Evolutionary conservation across 345 rosid genomes (phyloP).

Genomic region (Melaleuca alternifolia): DNA sequence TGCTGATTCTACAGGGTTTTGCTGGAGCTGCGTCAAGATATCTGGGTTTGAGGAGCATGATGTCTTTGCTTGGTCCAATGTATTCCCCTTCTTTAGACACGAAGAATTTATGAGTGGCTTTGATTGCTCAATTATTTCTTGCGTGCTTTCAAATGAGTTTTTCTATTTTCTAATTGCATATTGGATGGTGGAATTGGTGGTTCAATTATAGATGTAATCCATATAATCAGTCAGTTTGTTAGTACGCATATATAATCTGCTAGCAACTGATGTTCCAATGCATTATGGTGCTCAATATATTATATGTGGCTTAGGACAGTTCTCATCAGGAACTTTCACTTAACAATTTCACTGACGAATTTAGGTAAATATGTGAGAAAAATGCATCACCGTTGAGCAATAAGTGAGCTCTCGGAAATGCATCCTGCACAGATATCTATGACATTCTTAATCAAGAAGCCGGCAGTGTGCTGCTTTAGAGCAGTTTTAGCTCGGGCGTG

Average conservation of each 20-base stretch:
- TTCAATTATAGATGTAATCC: not conserved
- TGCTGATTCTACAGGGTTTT: constrained; percentile 46
- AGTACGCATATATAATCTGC: not conserved
- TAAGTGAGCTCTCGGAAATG: not conserved
- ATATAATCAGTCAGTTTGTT: not conserved
- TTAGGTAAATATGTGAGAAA: not conserved
- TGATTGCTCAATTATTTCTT: not conserved
- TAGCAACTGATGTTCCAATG: not conserved
- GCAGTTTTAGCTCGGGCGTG: not conserved
- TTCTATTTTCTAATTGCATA: not conserved
- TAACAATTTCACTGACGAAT: not conserved
- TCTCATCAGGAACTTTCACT: not conserved
- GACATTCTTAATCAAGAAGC: not conserved
- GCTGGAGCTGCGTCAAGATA: constrained; percentile 84
- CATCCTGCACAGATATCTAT: not conserved
- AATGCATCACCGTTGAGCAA: not conserved
- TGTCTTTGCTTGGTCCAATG: constrained; percentile 81
- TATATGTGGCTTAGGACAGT: not conserved
- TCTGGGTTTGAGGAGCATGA: constrained; percentile 69
- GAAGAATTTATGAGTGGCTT: not conserved
- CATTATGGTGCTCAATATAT: not conserved
- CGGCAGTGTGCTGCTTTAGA: not conserved
- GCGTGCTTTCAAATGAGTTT: not conserved
- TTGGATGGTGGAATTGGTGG: not conserved
- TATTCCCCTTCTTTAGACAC: constrained; percentile 13